These are phyloP conservation scores for Metschnikowia vanudenii DNA, from an alignment of 805 yeast species.

Conservation along the genomic window DNA sequence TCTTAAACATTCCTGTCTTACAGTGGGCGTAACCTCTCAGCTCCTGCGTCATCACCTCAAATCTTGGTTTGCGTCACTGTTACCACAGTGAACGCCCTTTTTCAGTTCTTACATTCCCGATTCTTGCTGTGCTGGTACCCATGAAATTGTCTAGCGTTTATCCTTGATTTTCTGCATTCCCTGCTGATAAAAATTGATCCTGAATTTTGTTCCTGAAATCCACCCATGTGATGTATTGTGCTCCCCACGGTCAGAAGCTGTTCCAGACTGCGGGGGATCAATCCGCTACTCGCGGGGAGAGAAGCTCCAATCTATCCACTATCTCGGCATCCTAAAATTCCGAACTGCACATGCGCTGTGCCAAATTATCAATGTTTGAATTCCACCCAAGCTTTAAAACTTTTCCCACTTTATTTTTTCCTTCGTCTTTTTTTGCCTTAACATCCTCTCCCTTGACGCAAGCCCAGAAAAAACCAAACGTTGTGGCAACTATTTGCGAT, in stretches of 20 bases:
- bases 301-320: too few relatives aligned
- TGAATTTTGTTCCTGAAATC: too few relatives aligned
- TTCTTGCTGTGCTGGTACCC: too few relatives aligned
- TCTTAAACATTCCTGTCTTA: not conserved
- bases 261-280: too few relatives aligned
- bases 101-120: too few relatives aligned
- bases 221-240: too few relatives aligned
- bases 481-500: conserved; percentile 5
- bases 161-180: not conserved
- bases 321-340: too few relatives aligned
- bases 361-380: not conserved
- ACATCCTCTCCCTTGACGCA: conserved; percentile 7
- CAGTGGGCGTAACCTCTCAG: not conserved
- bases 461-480: conserved; percentile 7
- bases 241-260: too few relatives aligned
- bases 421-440: not conserved
- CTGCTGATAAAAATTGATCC: not conserved
- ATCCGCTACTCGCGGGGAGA: too few relatives aligned
- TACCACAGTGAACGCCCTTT: too few relatives aligned
- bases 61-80: not conserved
- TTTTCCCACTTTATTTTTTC: not conserved
- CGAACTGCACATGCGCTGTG: too few relatives aligned
- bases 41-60: not conserved
- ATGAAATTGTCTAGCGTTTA: too few relatives aligned
- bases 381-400: not conserved